Evolutionary conservation across 176 grass and related monocot genomes (phyloP).

Genomic region (Saccharum spontaneum): DNA sequence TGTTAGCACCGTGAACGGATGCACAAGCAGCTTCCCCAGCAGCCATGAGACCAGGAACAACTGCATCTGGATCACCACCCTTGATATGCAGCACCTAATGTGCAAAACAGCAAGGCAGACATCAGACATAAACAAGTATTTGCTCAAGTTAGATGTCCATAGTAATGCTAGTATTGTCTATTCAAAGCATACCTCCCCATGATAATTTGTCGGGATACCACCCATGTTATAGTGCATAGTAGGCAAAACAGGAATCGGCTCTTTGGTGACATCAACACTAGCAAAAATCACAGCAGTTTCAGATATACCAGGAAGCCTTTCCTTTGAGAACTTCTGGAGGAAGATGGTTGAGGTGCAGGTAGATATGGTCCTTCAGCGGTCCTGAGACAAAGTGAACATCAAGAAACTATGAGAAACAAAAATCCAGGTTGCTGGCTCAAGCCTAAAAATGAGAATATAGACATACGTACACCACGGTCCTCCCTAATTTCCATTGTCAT

Average conservation of each 20-base stretch:
- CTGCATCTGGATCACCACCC: slow-evolving; percentile 58
- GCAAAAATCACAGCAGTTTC: slow-evolving; percentile 98
- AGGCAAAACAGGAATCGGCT: slow-evolving; percentile 96
- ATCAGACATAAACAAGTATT: background rate
- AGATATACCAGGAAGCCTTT: slow-evolving; percentile 96
- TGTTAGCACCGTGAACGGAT: slow-evolving; percentile 73
- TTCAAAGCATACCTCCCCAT: slow-evolving; percentile 57
- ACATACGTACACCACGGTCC: slow-evolving; percentile 77
- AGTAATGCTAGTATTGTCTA: background rate
- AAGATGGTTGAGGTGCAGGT: slow-evolving; percentile 76
- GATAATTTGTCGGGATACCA: slow-evolving; percentile 94
- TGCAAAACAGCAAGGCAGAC: slow-evolving; percentile 18
- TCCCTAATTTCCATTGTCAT: slow-evolving; percentile 92
- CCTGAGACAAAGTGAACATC: slow-evolving; percentile 37
- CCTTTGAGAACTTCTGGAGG: slow-evolving; percentile 86
- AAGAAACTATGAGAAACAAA: too few relatives aligned
- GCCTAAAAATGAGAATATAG: background rate
- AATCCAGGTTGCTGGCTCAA: background rate
- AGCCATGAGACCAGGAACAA: slow-evolving; percentile 73
- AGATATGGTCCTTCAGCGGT: slow-evolving; percentile 88
- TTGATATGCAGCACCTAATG: slow-evolving; percentile 65
- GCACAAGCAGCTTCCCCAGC: slow-evolving; percentile 84
- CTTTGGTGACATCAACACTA: slow-evolving; percentile 94
- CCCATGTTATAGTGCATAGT: slow-evolving; percentile 99
- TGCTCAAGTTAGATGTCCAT: too few relatives aligned